A percentile compares a stretch with the other conserved stretches of the same genome.
Evolutionary conservation across 1,284 basidiomycete genomes (phyloP).

Genomic region (Naganishia sp.): DNA sequence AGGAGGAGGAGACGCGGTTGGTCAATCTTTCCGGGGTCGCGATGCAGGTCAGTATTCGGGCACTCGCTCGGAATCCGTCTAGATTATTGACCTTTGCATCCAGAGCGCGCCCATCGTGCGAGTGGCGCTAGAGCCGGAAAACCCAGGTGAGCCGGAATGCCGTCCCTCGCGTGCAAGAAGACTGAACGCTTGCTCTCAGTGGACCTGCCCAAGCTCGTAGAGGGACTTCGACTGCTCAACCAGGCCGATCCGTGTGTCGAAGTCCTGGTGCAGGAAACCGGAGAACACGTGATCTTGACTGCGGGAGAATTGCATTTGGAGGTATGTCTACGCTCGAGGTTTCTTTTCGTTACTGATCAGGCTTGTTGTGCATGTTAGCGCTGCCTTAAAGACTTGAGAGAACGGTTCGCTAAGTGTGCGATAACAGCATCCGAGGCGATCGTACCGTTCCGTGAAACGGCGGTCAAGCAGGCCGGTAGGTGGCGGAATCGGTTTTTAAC

Average conservation of each 20-base stretch:
- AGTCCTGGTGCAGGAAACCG: slow-evolving; percentile 93
- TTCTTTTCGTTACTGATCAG: background rate
- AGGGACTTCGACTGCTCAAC: slow-evolving; percentile 83
- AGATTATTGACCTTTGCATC: background rate
- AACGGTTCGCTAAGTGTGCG: slow-evolving; percentile 89
- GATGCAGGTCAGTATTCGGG: slow-evolving; percentile 62
- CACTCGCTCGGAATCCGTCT: background rate
- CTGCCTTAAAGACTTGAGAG: slow-evolving; percentile 90
- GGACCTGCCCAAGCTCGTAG: slow-evolving; percentile 90
- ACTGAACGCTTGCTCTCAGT: slow-evolving; percentile 50
- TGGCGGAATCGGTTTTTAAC: slow-evolving; percentile 29
- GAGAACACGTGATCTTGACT: slow-evolving; percentile 95
- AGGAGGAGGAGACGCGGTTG: slow-evolving; percentile 55
- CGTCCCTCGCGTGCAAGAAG: slow-evolving; percentile 2
- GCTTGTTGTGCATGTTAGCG: slow-evolving; percentile 59
- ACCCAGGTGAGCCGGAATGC: slow-evolving; percentile 59
- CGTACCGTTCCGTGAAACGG: slow-evolving; percentile 96
- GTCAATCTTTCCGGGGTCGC: slow-evolving; percentile 81
- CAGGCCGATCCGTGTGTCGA: slow-evolving; percentile 98
- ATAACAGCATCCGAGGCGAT: slow-evolving; percentile 94
- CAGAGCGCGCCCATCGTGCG: slow-evolving; percentile 88
- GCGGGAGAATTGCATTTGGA: slow-evolving; percentile 97
- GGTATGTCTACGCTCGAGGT: slow-evolving; percentile 56
- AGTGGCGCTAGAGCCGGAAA: slow-evolving; percentile 86
- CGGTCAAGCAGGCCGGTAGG: slow-evolving; percentile 73